These are phyloP conservation scores for Podaxis pistillaris DNA, from an alignment of 768 basidiomycete species.

Conservation along the genomic window DNA sequence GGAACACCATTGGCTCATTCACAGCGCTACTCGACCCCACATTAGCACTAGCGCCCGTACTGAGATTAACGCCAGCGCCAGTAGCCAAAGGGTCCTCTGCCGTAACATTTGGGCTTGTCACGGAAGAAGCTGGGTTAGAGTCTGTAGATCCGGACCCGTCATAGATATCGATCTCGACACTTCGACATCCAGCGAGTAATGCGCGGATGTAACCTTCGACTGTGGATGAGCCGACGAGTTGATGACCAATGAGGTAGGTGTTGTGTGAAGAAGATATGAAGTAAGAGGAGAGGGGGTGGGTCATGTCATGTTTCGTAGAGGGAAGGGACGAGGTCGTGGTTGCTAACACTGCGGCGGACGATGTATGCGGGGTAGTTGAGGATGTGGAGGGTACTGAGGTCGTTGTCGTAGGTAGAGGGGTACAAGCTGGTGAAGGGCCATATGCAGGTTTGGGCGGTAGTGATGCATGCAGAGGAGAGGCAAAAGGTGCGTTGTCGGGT, in stretches of 20 bases:
- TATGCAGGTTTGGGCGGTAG: conserved; percentile 26
- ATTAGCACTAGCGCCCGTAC: not conserved
- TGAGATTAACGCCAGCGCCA: no score
- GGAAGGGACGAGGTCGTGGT: conserved; percentile 23
- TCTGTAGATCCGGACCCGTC: conserved; percentile 46
- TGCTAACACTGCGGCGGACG: not conserved
- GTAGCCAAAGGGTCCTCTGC: not conserved
- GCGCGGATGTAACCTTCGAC: conserved; percentile 92
- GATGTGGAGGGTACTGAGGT: not conserved
- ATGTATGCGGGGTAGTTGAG: not conserved
- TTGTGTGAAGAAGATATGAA: conserved; percentile 93
- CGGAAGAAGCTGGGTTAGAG: no score
- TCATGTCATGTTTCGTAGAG: conserved; percentile 72
- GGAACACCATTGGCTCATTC: conserved; percentile 82
- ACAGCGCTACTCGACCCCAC: conserved; percentile 57
- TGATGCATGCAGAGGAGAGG: conserved; percentile 5
- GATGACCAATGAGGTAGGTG: conserved; percentile 85
- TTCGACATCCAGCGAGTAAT: conserved; percentile 82
- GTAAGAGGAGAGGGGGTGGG: conserved; percentile 83
- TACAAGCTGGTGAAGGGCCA: not conserved
- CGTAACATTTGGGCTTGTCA: no score
- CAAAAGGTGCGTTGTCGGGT: conserved; percentile 63
- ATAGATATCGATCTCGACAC: conserved; percentile 59
- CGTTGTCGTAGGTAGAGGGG: not conserved
- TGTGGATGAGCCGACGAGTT: conserved; percentile 82